Percentiles rank a stretch among this genome's conserved stretches.
These are phyloP conservation scores for Blepharisma stoltei DNA, from an alignment of 73 alveolate genomes.

Conservation along the genomic window DNA sequence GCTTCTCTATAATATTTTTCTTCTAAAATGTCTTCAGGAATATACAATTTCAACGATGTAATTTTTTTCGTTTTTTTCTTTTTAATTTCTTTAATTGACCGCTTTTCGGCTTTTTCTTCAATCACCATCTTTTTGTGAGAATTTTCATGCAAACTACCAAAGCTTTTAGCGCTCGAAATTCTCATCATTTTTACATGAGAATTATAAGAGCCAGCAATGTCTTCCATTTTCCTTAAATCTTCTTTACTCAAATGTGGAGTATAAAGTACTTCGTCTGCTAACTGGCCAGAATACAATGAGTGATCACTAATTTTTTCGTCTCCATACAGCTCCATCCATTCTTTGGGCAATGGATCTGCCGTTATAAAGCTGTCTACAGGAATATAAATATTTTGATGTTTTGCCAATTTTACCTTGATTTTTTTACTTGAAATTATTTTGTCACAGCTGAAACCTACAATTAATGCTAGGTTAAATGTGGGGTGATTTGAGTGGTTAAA, in stretches of 20 bases:
- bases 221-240: conserved; percentile 18
- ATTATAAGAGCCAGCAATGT: neutral
- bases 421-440: neutral
- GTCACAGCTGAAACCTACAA: neutral
- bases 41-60: too few species aligned
- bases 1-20: too few species aligned
- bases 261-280: neutral
- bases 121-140: too few species aligned
- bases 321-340: conserved; percentile 21
- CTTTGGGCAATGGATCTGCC: neutral
- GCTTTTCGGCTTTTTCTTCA: too few species aligned
- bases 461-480: neutral
- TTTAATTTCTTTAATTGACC: too few species aligned
- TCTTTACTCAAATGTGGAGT: neutral
- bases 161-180: too few species aligned
- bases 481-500: neutral
- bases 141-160: too few species aligned
- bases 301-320: neutral
- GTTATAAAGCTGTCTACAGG: neutral
- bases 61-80: too few species aligned
- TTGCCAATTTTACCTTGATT: neutral
- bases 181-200: neutral
- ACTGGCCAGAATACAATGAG: neutral
- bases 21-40: too few species aligned
- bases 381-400: neutral